Conservation (phyloP, 768 basidiomycete species). For the Austroboletus eburneus region DNA sequence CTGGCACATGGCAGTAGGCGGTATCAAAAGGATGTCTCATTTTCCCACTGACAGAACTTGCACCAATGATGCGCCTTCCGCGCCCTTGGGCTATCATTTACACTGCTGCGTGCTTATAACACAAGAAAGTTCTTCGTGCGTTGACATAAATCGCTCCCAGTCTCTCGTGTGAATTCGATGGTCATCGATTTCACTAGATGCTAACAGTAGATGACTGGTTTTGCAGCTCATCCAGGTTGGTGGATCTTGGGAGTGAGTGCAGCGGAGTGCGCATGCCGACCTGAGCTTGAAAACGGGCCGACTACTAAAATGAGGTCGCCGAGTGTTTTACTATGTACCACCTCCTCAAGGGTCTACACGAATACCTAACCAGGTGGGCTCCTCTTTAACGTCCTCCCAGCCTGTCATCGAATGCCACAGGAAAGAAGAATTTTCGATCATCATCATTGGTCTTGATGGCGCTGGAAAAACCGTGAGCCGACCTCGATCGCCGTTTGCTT, state of each 20-base stretch:
- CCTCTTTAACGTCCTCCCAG: no score
- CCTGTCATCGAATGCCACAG: conserved; percentile 35
- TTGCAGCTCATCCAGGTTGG: no score
- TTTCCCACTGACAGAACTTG: conserved; percentile 16
- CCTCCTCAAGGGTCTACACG: no score
- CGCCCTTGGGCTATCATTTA: conserved; percentile 54
- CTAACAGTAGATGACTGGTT: no score
- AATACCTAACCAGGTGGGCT: no score
- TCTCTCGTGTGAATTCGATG: no score
- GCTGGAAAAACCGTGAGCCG: conserved; percentile 80
- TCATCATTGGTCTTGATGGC: conserved; percentile 90
- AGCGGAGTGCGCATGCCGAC: no score
- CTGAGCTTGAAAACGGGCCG: no score
- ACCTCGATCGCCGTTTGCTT: background rate
- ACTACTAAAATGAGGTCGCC: no score
- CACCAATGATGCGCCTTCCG: conserved; percentile 54
- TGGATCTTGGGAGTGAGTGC: no score
- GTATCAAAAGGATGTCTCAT: background rate
- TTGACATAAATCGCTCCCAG: conserved; percentile 48
- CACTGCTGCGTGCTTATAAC: conserved; percentile 61
- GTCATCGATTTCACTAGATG: no score
- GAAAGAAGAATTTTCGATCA: conserved; percentile 89
- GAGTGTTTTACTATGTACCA: no score
- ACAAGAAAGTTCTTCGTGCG: conserved; percentile 53
- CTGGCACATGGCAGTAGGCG: conserved; percentile 34